A percentile compares a stretch with the other conserved stretches of the same genome.
These are phyloP conservation scores for Tulasnella sp. DNA, from an alignment of 768 basidiomycete genomes.

Conservation along the genomic window DNA sequence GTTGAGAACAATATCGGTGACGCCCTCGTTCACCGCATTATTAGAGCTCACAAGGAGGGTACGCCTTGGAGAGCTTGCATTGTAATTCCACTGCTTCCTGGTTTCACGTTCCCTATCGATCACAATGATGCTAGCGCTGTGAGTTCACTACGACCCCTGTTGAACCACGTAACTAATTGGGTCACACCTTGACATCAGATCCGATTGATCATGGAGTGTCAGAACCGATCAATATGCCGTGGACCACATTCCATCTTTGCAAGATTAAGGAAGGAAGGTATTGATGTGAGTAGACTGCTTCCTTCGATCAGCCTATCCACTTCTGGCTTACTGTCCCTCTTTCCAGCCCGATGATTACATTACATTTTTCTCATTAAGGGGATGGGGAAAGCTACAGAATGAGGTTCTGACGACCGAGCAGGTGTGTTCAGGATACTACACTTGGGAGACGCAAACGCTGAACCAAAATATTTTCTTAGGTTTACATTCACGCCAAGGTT, in stretches of 20 bases:
- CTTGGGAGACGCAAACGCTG: not conserved
- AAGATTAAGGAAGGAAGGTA: slow-evolving; percentile 70
- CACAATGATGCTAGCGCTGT: slow-evolving; percentile 87
- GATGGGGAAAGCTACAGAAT: slow-evolving; percentile 83
- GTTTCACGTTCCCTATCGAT: slow-evolving; percentile 87
- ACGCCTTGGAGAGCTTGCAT: slow-evolving; percentile 88
- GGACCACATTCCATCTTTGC: slow-evolving; percentile 88
- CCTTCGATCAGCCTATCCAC: not conserved
- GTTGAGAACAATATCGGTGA: slow-evolving; percentile 93
- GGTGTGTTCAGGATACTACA: slow-evolving; percentile 28
- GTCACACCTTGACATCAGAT: slow-evolving; percentile 35
- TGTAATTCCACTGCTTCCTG: slow-evolving; percentile 81
- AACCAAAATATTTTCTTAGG: slow-evolving; percentile 28
- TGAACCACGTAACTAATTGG: not conserved
- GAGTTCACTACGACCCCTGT: slow-evolving; percentile 23
- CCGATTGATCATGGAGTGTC: slow-evolving; percentile 90
- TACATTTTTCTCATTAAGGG: slow-evolving; percentile 76
- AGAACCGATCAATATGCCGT: slow-evolving; percentile 75
- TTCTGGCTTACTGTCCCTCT: not conserved
- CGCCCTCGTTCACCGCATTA: slow-evolving; percentile 80
- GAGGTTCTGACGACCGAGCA: slow-evolving; percentile 81
- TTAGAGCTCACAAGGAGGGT: slow-evolving; percentile 67
- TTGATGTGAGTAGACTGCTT: slow-evolving; percentile 71
- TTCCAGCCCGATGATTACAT: slow-evolving; percentile 87
- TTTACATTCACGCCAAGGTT: slow-evolving; percentile 83